These are phyloP conservation scores for Tylopilus sp. DNA, from an alignment of 768 basidiomycete genomes.

Conservation along the genomic window DNA sequence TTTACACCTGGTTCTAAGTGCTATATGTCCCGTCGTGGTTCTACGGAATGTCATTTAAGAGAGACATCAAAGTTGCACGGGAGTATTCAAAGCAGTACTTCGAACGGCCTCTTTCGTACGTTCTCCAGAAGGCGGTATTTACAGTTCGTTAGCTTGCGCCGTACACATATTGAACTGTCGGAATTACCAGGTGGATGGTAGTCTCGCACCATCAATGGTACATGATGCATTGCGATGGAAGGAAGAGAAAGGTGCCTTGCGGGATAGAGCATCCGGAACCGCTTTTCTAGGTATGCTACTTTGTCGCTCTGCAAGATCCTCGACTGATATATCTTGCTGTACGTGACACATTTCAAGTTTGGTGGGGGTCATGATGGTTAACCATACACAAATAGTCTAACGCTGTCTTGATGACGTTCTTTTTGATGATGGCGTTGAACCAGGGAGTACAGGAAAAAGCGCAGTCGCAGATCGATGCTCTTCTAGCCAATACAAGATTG, in stretches of 20 bases:
- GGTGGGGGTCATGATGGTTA: neutral
- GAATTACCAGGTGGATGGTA: neutral
- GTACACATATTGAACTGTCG: neutral
- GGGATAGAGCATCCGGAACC: neutral
- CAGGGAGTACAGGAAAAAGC: neutral
- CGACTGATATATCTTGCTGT: neutral
- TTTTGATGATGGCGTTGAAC: neutral
- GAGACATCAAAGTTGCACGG: neutral
- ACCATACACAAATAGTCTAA: neutral
- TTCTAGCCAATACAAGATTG: neutral
- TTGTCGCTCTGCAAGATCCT: neutral
- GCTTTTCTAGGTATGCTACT: neutral
- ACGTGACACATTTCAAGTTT: neutral
- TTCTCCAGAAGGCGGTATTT: neutral
- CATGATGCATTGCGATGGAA: neutral
- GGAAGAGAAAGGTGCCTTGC: neutral
- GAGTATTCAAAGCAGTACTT: neutral
- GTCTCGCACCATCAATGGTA: neutral
- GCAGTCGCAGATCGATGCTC: neutral
- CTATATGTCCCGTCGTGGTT: neutral
- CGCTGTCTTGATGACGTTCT: neutral
- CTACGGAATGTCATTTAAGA: neutral
- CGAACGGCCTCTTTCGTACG: neutral
- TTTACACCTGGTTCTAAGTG: neutral
- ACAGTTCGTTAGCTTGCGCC: no score